Base-by-base conservation (phyloP, 331 rosid species). In the Phaseolus coccineus region DNA sequence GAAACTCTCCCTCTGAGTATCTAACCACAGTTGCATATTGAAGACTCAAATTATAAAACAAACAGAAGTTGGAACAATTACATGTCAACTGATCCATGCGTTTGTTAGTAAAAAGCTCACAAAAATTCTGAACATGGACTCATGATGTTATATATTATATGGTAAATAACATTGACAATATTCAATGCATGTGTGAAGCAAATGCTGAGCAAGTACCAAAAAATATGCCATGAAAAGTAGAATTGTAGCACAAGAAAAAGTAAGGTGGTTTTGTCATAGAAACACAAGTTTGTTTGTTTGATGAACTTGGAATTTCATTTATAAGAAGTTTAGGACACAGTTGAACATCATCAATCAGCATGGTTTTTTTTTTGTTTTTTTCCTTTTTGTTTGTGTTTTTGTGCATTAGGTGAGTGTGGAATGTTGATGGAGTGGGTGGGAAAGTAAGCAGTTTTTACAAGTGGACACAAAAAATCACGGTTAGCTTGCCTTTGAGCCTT, bases 371-470 rank as follows among this genome's bases (percentile, higher is more conserved):
- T 19, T 19, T 30, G 2, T 16, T 37, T 64, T 64, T 35, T 31
- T 8, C 6, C 24, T 2, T 2, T 15, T 30, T 63, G 8, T 4
- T 66, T 66, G 19, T 52, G 40, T 53, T 66, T n/a, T 47, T 42
- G 66, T 65, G 68, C 62, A 78, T 61, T 59, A 44, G 72, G 74
- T 66, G 33, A 75, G 15, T 74, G 55, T 52, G 74, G 69, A 69
- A 50, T 39, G 61, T 57, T 50, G 42, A 83, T 80, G 71, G 85
- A 67, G 88, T 84, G 75, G 85, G 76, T 68, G 71, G 82, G 57
- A 58, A 71, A 69, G 76, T 74, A 65, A 19, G 67, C 57, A 58
- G 9, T 39, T 62, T 76, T 46, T 63, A 44, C 52, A 51, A 75
- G 79, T 82, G 9, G 65, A 22, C 0, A 25, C 74, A 47, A 40